These are phyloP conservation scores for Syzygium aqueum DNA, from an alignment of 345 rosid species.

Conservation along the genomic window DNA sequence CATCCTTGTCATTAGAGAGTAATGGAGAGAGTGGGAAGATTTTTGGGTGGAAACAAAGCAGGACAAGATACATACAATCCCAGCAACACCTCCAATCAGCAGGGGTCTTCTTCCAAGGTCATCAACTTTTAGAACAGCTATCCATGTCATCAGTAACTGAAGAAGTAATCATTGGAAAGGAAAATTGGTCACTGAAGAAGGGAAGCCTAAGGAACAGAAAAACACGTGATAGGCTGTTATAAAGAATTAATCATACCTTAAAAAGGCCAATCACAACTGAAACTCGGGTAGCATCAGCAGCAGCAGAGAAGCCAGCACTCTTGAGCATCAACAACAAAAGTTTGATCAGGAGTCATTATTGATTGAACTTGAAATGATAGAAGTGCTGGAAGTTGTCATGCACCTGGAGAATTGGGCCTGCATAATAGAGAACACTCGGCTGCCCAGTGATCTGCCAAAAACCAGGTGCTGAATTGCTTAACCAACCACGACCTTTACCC, in stretches of 20 bases:
- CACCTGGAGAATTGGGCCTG: conserved; percentile 97
- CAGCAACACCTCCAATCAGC: conserved; percentile 86
- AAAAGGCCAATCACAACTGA: conserved; percentile 81
- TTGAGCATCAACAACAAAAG: conserved; percentile 7
- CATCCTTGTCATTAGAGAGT: neutral
- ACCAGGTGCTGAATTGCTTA: neutral
- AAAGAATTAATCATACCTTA: conserved; percentile 42
- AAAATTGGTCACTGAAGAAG: neutral
- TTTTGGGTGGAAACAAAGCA: neutral
- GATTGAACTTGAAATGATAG: neutral
- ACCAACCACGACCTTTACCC: neutral
- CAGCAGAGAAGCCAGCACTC: conserved; percentile 98
- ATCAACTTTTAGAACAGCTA: conserved; percentile 81
- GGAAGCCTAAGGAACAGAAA: neutral
- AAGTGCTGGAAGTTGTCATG: neutral
- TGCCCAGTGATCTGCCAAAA: conserved; percentile 88
- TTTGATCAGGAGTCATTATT: neutral
- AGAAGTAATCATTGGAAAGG: neutral
- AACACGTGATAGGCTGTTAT: neutral
- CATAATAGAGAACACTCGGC: conserved; percentile 94
- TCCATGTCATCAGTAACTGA: conserved; percentile 82
- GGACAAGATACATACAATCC: conserved; percentile 45
- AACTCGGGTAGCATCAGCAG: conserved; percentile 93
- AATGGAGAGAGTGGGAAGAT: neutral
- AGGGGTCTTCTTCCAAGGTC: conserved; percentile 92